Evolutionary conservation across 1,284 basidiomycete genomes (phyloP), one percentile per base, ranked within the genome.

Genomic region (Ganoderma sinense): DNA sequence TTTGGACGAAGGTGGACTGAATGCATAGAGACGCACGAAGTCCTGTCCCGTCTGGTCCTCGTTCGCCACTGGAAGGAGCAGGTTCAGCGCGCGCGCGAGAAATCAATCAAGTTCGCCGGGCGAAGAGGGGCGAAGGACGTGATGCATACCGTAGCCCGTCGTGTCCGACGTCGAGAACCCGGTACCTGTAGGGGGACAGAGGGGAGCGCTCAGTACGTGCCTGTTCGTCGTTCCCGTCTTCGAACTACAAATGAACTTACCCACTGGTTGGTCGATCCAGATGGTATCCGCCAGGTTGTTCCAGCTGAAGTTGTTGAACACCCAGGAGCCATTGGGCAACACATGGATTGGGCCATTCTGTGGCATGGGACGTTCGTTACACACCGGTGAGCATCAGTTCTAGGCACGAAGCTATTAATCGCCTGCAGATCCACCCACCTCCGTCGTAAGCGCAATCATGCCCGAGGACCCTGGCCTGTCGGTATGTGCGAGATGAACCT

Each of bases 331-430:
- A 74, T 91, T 80, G 62, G 77, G 77, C 20, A 84, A 81, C 58
- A 93, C 83, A 6, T 84, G 84, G 59, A 93, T 86, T 1, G 91
- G 92, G 5, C 91, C 91, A 73, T 92, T 92, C 90, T 92, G n/a
- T 16, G 31, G 26, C 23, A 29, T 26, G 53, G 11, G 3, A 39
- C 58, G 40, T 6, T 53, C 58, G 40, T 6, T 53, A n/a, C n/a
- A 3, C 20, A 10, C 10, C n/a, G 18, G 60, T 43, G 45, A 48
- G 62, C 26, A 5, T 14, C 43, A 29, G 14, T 26, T 23, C 59
- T 40, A 61, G 39, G 59, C 59, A 43, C 40, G 16, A 26, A 23
- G 23, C n/a, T 31, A 4, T 6, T 3, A 31, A 29, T 29, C 18
- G 33, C 8, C 18, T 14, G 64, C 20, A 58, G 56, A 66, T 36